Conservation (phyloP, 2,329 filamentous ascomycete species). For the Pestalotiopsis sp. region DNA sequence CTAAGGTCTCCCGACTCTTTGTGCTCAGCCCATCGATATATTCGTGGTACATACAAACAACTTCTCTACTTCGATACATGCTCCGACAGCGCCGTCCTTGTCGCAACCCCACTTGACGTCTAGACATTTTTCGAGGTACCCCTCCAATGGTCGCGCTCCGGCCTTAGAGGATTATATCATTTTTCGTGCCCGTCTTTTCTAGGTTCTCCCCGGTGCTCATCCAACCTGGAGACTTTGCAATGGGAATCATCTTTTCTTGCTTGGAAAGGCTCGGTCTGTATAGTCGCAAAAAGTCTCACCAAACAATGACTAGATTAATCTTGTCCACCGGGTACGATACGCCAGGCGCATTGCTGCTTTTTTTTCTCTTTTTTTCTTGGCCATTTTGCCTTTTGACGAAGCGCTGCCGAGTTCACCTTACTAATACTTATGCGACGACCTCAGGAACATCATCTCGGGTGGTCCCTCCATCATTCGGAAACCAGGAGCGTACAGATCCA, state of each 20-base stretch:
- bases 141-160: constrained; percentile 1
- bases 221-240: neutral
- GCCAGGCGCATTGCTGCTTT: neutral
- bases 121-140: constrained; percentile 10
- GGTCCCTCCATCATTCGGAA: constrained; percentile 84
- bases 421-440: constrained; percentile 24
- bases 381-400: neutral
- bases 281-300: neutral
- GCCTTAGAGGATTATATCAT: constrained; percentile 7
- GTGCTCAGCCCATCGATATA: neutral
- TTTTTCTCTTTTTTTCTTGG: neutral
- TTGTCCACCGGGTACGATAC: constrained; percentile 81
- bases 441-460: constrained; percentile 80
- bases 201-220: neutral
- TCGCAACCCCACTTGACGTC: constrained; percentile 6
- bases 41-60: neutral
- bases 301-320: constrained; percentile 73
- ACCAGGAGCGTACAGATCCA: constrained; percentile 78
- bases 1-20: neutral
- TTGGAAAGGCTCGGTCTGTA: constrained; percentile 8
- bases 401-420: constrained; percentile 17
- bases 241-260: constrained; percentile 7
- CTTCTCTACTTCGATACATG: neutral
- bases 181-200: neutral
- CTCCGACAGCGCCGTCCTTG: neutral